Base-by-base conservation (phyloP, 148 eudicot species). In the Hydrangea macrophylla region DNA sequence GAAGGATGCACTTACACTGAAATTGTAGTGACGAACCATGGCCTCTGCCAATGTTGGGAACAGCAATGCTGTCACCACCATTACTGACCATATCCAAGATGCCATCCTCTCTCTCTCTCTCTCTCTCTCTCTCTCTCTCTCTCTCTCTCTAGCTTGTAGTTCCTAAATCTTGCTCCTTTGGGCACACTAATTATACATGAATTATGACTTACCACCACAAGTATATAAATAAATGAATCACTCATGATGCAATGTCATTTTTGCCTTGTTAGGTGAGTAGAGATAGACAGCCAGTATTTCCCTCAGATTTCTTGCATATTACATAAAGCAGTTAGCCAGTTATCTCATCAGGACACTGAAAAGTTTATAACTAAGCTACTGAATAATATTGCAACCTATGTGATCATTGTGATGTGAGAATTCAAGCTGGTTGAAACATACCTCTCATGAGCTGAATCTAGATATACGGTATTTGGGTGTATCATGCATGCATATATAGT, bases 201-300 rank as follows among this genome's bases (percentile, higher is more conserved):
- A n/a, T n/a, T n/a, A 5, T 30, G 68, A 76, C 64, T 24, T 56
- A 44, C 70, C 67, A 63, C 58, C n/a, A 39, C 58, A 56, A n/a
- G 62, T 53, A 58, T 80, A 75, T 74, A 67, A 57, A 64, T 39
- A 15, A 70, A 50, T 39, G 23, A 70, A 27, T 31, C 62, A n/a
- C n/a, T n/a, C 55, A n/a, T 36, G 83, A 74, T 83, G 85, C 68
- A 60, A 54, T 72, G 92, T 86, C 92, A 45, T 85, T 89, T n/a
- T 84, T 89, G 79, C 57, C 26, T 55, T 68, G 88, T 85, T 89
- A 89, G 96, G 96, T 89, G 76, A 81, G 62, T 70, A 76, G 61
- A 71, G 67, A 60, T 39, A 66, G 3, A 2, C 28, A 64, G 51
- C 64, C 68, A 63, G n/a, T 24, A 10, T 12, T 26, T 76, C 32